These are phyloP conservation scores for Avicennia marina DNA, from an alignment of 257 asterid species.

Conservation along the genomic window DNA sequence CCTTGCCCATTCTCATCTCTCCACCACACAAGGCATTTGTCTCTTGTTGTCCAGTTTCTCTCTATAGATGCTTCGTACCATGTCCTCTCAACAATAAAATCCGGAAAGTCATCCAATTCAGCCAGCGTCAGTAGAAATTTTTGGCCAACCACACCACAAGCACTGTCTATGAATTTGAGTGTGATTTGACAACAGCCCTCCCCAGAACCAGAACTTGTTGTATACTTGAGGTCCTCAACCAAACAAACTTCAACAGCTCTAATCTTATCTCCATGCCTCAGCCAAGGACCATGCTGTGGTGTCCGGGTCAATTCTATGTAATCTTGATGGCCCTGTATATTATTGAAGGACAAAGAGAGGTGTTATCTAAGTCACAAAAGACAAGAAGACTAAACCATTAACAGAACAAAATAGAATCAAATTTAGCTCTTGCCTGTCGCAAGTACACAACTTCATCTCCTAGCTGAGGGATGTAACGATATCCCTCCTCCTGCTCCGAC, in stretches of 20 bases:
- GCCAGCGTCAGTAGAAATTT: slow-evolving; percentile 53
- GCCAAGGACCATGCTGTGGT: slow-evolving; percentile 45
- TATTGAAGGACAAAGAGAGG: slow-evolving; percentile 13
- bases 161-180: slow-evolving; percentile 53
- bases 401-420: slow-evolving; percentile 2
- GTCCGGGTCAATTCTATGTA: slow-evolving; percentile 31
- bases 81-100: slow-evolving; percentile 73
- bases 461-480: slow-evolving; percentile 94
- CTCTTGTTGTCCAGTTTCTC: slow-evolving; percentile 57
- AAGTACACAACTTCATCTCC: slow-evolving; percentile 86
- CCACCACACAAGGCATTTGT: slow-evolving; percentile 92
- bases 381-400: slow-evolving; percentile 13
- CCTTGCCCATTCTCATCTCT: slow-evolving; percentile 51
- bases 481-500: slow-evolving; percentile 75
- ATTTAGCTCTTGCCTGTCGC: slow-evolving; percentile 63
- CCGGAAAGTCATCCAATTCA: slow-evolving; percentile 72
- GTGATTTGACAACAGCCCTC: slow-evolving; percentile 79
- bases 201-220: slow-evolving; percentile 75
- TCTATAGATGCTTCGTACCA: slow-evolving; percentile 65
- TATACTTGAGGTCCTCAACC: slow-evolving; percentile 61
- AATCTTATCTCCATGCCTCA: slow-evolving; percentile 36
- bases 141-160: slow-evolving; percentile 39
- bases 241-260: slow-evolving; percentile 70
- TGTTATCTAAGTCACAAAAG: neutral
- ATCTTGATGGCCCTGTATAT: slow-evolving; percentile 77